Evolutionary conservation across 1,139 yeast species (phyloP).

Genomic region (Taphrina wiesneri): DNA sequence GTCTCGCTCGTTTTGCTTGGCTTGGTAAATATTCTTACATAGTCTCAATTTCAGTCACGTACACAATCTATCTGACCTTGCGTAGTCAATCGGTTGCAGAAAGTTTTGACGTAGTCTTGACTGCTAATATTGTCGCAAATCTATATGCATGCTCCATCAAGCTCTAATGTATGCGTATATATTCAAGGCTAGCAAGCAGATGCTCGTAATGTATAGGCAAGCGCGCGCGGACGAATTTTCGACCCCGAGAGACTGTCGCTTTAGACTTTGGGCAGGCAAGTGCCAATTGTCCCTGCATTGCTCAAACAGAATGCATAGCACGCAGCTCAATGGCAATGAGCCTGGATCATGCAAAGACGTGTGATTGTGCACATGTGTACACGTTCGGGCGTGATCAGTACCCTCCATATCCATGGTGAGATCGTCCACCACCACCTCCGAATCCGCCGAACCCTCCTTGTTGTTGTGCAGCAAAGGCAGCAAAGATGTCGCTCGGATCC

Average conservation of each 20-base stretch:
- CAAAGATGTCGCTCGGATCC: conserved; percentile 42
- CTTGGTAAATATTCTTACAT: not conserved
- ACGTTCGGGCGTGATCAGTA: not conserved
- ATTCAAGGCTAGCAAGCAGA: no score
- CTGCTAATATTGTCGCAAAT: no score
- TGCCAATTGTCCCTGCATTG: no score
- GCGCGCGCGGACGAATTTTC: no score
- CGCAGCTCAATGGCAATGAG: no score
- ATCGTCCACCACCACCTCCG: conserved; percentile 17
- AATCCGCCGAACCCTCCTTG: conserved; percentile 20
- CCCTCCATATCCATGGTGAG: conserved; percentile 9
- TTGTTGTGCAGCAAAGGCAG: conserved; percentile 14
- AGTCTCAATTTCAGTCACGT: not conserved
- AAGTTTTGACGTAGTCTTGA: no score
- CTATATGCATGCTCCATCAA: not conserved
- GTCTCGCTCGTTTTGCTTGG: not conserved
- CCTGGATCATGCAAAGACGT: not conserved
- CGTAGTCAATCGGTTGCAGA: no score
- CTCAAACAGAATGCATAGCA: no score
- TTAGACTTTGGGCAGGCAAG: no score
- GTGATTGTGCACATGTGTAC: not conserved
- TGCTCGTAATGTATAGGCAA: no score
- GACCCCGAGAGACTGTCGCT: no score
- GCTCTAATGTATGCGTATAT: not conserved
- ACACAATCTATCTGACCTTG: not conserved